Base-by-base conservation (phyloP, 2,329 filamentous ascomycete species). In the Ophiostoma fasciatum region DNA sequence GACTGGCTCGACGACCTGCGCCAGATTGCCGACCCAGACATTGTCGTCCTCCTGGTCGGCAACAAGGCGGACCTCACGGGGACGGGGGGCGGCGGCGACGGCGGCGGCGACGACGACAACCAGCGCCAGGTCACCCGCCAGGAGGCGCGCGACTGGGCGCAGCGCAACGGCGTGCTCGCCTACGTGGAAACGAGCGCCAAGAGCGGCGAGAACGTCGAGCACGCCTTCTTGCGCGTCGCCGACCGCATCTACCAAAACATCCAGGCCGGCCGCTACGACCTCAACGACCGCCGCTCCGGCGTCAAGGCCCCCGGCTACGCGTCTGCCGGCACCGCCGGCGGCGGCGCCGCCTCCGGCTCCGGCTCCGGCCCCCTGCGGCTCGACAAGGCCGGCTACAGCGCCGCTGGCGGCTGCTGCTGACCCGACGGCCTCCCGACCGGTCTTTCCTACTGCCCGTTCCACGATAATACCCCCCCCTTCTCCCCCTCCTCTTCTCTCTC, bases 111-210 rank as follows among this genome's bases (percentile, higher is more conserved):
- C 18, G 56, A 58, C 11, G 56, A 66, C 34, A 81, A 80, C 50
- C 74, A 76, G 59, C 70, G 88, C 38, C 80, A 92, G 53, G 85
- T 96, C 19, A 82, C 79, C 1, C 65, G 63, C 35, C 68, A 80
- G 46, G 88, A 96, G 60, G 90, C 90, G 3, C 77, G 88, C 51
- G 81, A 81, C 40, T 98, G 90, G 90, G 92, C 85, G 42, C 68
- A 67, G 41, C 62, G 68, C 46, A 94, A 96, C 57, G 82, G 82
- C 40, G 78, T 96, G 19, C 73, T 94, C 52, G 76, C 87, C 53
- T 96, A 96, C 54, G 84, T 96, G 43, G 90, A 98, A 63, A 98
- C 90, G 27, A 87, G 79, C 46, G 90, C 90, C 33, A 98, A 96
- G 66, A 92, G 79, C 43, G 90, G 90, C 35, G 84, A 93, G 53